Evolutionary conservation across 305 asterid genomes (phyloP).

Genomic region (Fraxinus angustifolia): DNA sequence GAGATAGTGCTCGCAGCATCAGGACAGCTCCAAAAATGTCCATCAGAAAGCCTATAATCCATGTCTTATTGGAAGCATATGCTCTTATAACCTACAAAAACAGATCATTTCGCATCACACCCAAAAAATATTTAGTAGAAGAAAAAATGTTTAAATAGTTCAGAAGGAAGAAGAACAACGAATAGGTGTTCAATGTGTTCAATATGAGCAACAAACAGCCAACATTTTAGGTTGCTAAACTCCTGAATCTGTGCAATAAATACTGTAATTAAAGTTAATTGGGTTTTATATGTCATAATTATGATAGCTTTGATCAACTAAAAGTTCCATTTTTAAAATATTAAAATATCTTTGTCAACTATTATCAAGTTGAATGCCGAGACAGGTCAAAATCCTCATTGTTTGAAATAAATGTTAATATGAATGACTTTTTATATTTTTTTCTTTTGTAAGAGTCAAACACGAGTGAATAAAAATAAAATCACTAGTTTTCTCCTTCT

Average conservation of each 20-base stretch:
- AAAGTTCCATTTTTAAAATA: not conserved
- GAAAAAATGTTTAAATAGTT: not conserved
- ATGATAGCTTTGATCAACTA: not conserved
- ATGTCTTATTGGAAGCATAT: constrained; percentile 79
- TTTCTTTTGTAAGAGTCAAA: not conserved
- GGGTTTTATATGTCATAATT: not conserved
- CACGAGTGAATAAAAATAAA: not conserved
- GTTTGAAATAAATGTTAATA: too few relatives aligned
- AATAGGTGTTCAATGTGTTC: not conserved
- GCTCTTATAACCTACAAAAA: constrained; percentile 78
- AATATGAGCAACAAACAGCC: not conserved
- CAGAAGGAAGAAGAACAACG: not conserved
- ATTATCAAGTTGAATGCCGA: not conserved
- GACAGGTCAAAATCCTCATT: not conserved
- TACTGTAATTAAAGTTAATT: not conserved
- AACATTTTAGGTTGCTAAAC: not conserved
- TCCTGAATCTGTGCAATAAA: not conserved
- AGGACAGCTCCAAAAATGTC: constrained; percentile 89
- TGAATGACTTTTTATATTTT: too few relatives aligned
- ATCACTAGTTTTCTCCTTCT: not conserved
- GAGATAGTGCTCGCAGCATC: constrained; percentile 90
- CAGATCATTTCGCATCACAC: not conserved
- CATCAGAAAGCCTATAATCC: constrained; percentile 87
- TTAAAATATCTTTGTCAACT: not conserved
- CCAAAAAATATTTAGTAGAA: not conserved